phyloP scores from a whole-genome alignment of 129 eudicot species.

The Oenanthe sinensis region DNA sequence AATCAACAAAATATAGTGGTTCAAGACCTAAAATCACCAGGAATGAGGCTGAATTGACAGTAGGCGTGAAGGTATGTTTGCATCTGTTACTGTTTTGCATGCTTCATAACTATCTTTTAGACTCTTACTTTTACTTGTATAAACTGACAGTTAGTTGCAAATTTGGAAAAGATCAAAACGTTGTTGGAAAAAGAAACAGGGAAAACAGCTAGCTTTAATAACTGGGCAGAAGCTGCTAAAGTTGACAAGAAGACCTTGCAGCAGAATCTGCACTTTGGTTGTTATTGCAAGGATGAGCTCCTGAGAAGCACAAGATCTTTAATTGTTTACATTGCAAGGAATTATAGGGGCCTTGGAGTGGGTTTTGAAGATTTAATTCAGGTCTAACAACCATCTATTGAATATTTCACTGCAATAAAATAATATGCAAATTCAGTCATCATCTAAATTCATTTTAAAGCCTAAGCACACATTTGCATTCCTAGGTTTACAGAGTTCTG shows the following conservation, averaged over 20 bases:
- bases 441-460: neutral
- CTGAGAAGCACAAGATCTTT: constrained; percentile 71
- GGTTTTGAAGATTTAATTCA: constrained; percentile 74
- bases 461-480: neutral
- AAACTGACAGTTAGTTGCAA: constrained; percentile 51
- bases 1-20: constrained; percentile 21
- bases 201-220: constrained; percentile 41
- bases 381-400: constrained; percentile 28
- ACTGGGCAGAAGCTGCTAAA: constrained; percentile 86
- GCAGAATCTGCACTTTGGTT: constrained; percentile 57
- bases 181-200: constrained; percentile 60
- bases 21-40: constrained; percentile 43
- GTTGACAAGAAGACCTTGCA: constrained; percentile 53
- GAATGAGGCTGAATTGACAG: constrained; percentile 74
- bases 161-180: constrained; percentile 53
- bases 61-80: constrained; percentile 62
- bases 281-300: constrained; percentile 82
- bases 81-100: neutral
- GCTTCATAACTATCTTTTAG: constrained; percentile 3
- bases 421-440: neutral
- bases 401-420: neutral
- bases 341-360: constrained; percentile 61
- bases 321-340: constrained; percentile 60
- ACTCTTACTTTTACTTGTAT: constrained; percentile 15
- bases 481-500: neutral